These are phyloP conservation scores for Globisporangium uncinulatum DNA, from an alignment of 352 stramenopile genomes.

Conservation along the genomic window DNA sequence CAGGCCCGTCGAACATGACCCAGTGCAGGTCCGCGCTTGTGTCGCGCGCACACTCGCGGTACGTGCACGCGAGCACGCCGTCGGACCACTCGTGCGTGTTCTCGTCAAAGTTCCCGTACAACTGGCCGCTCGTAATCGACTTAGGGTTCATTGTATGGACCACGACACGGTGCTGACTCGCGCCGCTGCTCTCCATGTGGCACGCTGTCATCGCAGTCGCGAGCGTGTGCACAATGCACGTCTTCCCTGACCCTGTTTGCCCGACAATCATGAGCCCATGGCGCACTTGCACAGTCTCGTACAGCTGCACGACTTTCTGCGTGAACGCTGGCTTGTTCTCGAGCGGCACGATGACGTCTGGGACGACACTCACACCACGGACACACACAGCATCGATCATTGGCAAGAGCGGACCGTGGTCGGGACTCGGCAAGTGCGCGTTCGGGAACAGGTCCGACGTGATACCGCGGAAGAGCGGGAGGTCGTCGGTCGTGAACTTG, in stretches of 20 bases:
- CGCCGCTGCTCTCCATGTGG: constrained; percentile 43
- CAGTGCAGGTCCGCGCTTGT: constrained; percentile 86
- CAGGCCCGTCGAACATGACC: constrained; percentile 92
- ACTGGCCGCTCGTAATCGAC: constrained; percentile 90
- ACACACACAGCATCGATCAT: constrained; percentile 82
- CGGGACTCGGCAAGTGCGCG: constrained; percentile 80
- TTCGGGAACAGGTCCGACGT: constrained; percentile 92
- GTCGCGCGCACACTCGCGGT: constrained; percentile 87
- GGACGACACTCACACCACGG: constrained; percentile 52
- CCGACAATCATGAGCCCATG: constrained; percentile 96
- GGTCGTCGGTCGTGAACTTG: constrained; percentile 92
- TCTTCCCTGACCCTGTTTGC: constrained; percentile 91
- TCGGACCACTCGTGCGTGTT: constrained; percentile 95
- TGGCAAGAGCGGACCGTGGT: constrained; percentile 76
- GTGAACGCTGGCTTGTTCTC: constrained; percentile 82
- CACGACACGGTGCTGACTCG: constrained; percentile 57
- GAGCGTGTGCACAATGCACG: constrained; percentile 86
- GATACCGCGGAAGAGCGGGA: constrained; percentile 92
- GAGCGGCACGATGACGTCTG: constrained; percentile 49
- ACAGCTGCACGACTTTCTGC: constrained; percentile 92
- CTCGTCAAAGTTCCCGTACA: constrained; percentile 94
- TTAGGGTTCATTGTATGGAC: constrained; percentile 94
- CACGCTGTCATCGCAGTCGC: constrained; percentile 74
- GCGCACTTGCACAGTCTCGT: constrained; percentile 93
- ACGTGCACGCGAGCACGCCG: constrained; percentile 92